Conservation (phyloP, 805 yeast species). For the Millerozyma miso region DNA sequence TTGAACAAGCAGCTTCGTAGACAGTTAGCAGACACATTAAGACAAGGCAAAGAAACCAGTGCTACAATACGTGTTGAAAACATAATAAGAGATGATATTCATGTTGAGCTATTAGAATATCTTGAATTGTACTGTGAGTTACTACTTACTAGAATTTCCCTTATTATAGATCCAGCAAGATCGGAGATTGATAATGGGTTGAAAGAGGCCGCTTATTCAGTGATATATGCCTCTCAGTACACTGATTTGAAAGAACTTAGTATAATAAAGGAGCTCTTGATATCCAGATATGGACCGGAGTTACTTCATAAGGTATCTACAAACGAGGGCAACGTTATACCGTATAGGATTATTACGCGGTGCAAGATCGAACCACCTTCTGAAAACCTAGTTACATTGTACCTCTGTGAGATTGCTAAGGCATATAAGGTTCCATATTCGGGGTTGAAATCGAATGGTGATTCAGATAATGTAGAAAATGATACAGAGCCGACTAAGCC, state of each 20-base stretch:
- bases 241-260: slow-evolving; percentile 73
- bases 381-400: slow-evolving; percentile 59
- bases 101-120: slow-evolving; percentile 72
- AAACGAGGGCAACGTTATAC: slow-evolving; percentile 48
- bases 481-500: slow-evolving; percentile 15
- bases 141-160: slow-evolving; percentile 65
- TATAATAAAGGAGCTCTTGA: slow-evolving; percentile 57
- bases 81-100: slow-evolving; percentile 76
- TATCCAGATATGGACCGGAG: slow-evolving; percentile 63
- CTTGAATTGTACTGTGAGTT: slow-evolving; percentile 81
- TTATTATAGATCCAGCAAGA: slow-evolving; percentile 44
- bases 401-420: slow-evolving; percentile 73
- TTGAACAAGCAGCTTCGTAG: slow-evolving; percentile 71
- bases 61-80: slow-evolving; percentile 83
- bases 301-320: slow-evolving; percentile 54
- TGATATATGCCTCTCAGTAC: slow-evolving; percentile 65
- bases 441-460: slow-evolving; percentile 31
- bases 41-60: slow-evolving; percentile 70
- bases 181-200: slow-evolving; percentile 54
- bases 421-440: slow-evolving; percentile 77
- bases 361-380: slow-evolving; percentile 67
- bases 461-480: slow-evolving; percentile 17
- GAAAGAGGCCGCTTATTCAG: slow-evolving; percentile 67
- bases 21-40: slow-evolving; percentile 63
- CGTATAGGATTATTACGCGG: slow-evolving; percentile 60